Evolutionary conservation across 2,329 filamentous ascomycete species (phyloP).

Genomic region (Aspergillus caelatus): DNA sequence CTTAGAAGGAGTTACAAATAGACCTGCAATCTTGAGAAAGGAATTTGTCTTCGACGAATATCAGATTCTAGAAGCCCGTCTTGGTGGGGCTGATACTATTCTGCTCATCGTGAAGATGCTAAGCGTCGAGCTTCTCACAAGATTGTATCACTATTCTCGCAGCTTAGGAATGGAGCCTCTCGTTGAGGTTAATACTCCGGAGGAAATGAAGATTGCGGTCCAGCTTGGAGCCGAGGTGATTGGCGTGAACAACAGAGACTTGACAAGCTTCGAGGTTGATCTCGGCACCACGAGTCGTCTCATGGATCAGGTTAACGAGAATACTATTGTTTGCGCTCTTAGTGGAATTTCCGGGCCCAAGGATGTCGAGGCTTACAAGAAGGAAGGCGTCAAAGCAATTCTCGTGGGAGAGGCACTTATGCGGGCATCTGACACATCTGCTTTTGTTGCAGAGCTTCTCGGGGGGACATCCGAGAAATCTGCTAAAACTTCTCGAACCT

Average conservation of each 20-base stretch:
- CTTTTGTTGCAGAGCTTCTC: slow-evolving; percentile 83
- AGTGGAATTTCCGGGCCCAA: slow-evolving; percentile 89
- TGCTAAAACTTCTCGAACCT: slow-evolving; percentile 22
- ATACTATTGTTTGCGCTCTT: slow-evolving; percentile 86
- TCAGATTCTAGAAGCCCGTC: slow-evolving; percentile 89
- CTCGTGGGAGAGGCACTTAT: slow-evolving; percentile 95
- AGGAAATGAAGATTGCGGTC: slow-evolving; percentile 89
- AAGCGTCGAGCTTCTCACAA: slow-evolving; percentile 69
- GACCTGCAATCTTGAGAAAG: slow-evolving; percentile 89
- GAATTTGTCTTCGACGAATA: slow-evolving; percentile 99
- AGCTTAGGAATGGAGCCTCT: slow-evolving; percentile 95
- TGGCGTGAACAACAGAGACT: slow-evolving; percentile 95
- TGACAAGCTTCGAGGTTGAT: slow-evolving; percentile 96
- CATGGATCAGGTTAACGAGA: slow-evolving; percentile 81
- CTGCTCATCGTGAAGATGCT: slow-evolving; percentile 99
- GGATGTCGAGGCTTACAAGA: slow-evolving; percentile 85
- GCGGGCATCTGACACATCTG: slow-evolving; percentile 78
- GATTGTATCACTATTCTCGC: slow-evolving; percentile 84
- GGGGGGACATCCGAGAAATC: slow-evolving; percentile 50
- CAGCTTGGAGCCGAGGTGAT: slow-evolving; percentile 87
- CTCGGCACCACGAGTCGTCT: slow-evolving; percentile 87
- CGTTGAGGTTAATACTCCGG: slow-evolving; percentile 92
- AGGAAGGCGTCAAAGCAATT: slow-evolving; percentile 87
- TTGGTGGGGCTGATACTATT: slow-evolving; percentile 92
- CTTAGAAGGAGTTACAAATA: slow-evolving; percentile 86